Evolutionary conservation across 179 eudicot species (phyloP).

Genomic region (Heliamphora pulchella): DNA sequence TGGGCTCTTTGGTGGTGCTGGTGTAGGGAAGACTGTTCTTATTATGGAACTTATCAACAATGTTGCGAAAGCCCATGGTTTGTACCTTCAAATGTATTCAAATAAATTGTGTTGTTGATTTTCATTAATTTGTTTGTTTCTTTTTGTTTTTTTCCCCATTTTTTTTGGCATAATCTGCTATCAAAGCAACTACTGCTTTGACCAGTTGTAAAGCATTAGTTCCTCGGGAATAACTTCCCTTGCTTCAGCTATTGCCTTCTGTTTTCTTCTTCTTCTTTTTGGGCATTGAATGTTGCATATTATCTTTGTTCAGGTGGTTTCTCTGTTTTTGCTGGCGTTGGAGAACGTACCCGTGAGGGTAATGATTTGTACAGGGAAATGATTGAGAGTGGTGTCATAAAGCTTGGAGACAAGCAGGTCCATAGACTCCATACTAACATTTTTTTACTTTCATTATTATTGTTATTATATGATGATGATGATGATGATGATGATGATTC

Average conservation of each 20-base stretch:
- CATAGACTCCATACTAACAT: not conserved
- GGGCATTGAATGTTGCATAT: not conserved
- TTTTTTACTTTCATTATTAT: too few species aligned
- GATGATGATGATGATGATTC: too few species aligned
- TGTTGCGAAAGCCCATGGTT: slow-evolving; percentile 95
- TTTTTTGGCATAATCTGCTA: too few species aligned
- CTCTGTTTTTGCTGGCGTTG: slow-evolving; percentile 96
- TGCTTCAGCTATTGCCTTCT: too few species aligned
- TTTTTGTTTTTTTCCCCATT: too few species aligned
- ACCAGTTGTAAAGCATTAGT: too few species aligned
- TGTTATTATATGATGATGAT: too few species aligned
- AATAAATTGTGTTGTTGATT: too few species aligned
- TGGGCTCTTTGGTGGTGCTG: slow-evolving; percentile 96
- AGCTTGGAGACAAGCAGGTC: slow-evolving; percentile 96
- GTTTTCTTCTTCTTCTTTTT: too few species aligned
- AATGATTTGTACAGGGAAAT: slow-evolving; percentile 94
- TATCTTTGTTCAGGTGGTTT: slow-evolving; percentile 66
- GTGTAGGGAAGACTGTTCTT: slow-evolving; percentile 96
- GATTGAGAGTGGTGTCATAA: slow-evolving; percentile 97
- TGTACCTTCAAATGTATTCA: slow-evolving; percentile 9
- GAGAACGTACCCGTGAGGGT: slow-evolving; percentile 96
- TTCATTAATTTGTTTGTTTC: too few species aligned
- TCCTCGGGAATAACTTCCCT: too few species aligned
- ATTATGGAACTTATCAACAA: slow-evolving; percentile 97
- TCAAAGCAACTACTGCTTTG: too few species aligned